A percentile compares a stretch with the other conserved stretches of the same genome.
phyloP scores from a whole-genome alignment of 129 eudicot species.

The Escallonia herrerae region DNA sequence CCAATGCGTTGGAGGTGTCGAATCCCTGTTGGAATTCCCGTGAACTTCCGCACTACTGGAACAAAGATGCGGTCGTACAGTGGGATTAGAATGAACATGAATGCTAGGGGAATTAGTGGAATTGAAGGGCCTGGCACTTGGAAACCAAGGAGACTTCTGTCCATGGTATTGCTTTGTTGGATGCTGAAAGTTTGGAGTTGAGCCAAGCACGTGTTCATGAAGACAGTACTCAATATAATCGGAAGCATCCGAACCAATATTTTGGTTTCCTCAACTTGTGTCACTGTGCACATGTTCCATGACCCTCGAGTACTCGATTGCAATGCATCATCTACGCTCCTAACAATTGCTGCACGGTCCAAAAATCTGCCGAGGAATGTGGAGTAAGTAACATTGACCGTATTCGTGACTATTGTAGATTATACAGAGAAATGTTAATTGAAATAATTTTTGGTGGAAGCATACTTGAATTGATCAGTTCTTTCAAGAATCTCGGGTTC shows the following conservation, averaged over 20 bases:
- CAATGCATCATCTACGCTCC: conserved; percentile 19
- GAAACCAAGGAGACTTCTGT: conserved; percentile 49
- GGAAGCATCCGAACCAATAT: conserved; percentile 69
- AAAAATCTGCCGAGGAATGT: conserved; percentile 33
- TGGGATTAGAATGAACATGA: conserved; percentile 56
- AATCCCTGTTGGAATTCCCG: conserved; percentile 68
- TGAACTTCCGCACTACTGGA: conserved; percentile 43
- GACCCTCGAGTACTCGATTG: conserved; percentile 24
- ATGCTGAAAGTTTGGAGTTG: conserved; percentile 79
- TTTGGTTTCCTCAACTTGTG: conserved; percentile 77
- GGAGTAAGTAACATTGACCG: not conserved
- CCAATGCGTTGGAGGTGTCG: conserved; percentile 65
- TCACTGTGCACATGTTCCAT: conserved; percentile 62
- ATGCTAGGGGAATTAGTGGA: conserved; percentile 52
- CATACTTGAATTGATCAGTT: conserved; percentile 64
- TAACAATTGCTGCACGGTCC: conserved; percentile 57
- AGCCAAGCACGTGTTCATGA: conserved; percentile 86
- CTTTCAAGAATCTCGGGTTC: conserved; percentile 41
- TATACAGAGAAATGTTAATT: not conserved
- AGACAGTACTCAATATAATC: conserved; percentile 58
- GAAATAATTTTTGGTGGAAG: not conserved
- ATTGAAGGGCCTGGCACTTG: conserved; percentile 63
- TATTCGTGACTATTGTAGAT: not conserved
- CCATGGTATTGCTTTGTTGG: conserved; percentile 72
- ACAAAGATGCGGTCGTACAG: conserved; percentile 59